Conservation (phyloP, 2,329 filamentous ascomycete species). For the Aureobasidium sp. region DNA sequence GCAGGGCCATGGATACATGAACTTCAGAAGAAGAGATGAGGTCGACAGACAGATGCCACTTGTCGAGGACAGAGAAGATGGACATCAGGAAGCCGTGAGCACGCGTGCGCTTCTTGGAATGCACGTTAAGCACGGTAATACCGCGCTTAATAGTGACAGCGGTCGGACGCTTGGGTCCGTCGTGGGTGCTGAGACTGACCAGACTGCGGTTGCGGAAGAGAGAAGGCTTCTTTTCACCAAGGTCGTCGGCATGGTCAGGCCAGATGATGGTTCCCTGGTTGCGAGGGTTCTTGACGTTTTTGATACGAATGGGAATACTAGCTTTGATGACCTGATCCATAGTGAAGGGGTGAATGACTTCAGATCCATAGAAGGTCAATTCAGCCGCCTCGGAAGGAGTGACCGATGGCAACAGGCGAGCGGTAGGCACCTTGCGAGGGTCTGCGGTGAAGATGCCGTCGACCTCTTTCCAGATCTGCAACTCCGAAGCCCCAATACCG, state of each 20-base stretch:
- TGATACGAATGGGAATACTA: conserved; percentile 79
- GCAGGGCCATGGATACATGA: conserved; percentile 94
- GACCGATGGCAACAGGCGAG: conserved; percentile 78
- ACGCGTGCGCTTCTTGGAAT: conserved; percentile 93
- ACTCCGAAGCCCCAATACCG: conserved; percentile 74
- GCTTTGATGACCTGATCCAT: conserved; percentile 86
- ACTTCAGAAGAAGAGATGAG: conserved; percentile 95
- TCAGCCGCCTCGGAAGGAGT: conserved; percentile 94
- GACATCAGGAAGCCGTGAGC: conserved; percentile 93
- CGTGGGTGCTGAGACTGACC: conserved; percentile 34
- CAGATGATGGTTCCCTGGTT: conserved; percentile 75
- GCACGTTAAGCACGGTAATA: conserved; percentile 94
- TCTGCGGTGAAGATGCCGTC: conserved; percentile 90
- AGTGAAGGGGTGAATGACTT: conserved; percentile 97
- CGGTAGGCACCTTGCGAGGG: conserved; percentile 83
- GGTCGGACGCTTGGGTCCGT: conserved; percentile 37
- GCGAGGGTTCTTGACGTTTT: conserved; percentile 82
- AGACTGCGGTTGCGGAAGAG: conserved; percentile 43
- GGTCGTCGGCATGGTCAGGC: conserved; percentile 58
- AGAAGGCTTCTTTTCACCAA: conserved; percentile 43
- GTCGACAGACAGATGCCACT: conserved; percentile 82
- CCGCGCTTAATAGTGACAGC: conserved; percentile 95
- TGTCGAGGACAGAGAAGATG: conserved; percentile 87
- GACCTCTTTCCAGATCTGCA: conserved; percentile 99
- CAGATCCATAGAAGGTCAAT: conserved; percentile 67